These are phyloP conservation scores for Hyaloraphidium curvatum DNA, from an alignment of 192 early-diverging fungal genomes.

Conservation along the genomic window DNA sequence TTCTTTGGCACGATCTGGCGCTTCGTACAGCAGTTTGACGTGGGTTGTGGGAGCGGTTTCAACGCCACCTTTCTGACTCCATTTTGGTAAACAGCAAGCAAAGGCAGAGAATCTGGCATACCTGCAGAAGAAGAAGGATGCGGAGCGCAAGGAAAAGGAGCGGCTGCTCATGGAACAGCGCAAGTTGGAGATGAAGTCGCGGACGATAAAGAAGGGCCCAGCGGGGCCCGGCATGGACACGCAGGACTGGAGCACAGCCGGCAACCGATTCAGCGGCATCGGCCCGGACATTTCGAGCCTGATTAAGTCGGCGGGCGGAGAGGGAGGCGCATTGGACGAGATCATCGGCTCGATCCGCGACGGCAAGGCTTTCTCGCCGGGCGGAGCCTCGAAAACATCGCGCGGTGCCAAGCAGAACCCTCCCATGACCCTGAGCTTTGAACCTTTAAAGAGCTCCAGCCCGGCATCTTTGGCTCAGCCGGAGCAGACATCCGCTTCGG, in stretches of 20 bases:
- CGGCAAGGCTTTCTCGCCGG: background rate
- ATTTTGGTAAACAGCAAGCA: too few species aligned
- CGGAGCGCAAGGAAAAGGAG: background rate
- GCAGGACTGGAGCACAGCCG: background rate
- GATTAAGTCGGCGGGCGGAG: too few species aligned
- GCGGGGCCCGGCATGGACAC: background rate
- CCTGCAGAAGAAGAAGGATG: background rate
- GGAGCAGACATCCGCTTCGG: too few species aligned
- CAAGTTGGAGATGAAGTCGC: background rate
- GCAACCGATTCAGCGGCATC: too few species aligned
- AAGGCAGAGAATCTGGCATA: conserved; percentile 1
- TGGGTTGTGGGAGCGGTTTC: too few species aligned
- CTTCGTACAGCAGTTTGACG: conserved; percentile 1
- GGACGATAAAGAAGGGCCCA: background rate
- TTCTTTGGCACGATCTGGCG: background rate
- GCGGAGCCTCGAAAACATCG: too few species aligned
- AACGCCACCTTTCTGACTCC: too few species aligned
- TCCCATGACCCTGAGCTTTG: too few species aligned
- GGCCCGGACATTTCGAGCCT: too few species aligned
- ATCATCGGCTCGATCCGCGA: background rate
- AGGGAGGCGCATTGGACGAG: background rate
- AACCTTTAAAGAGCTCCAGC: too few species aligned
- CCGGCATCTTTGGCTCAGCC: too few species aligned
- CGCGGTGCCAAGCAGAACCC: too few species aligned
- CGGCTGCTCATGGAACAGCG: background rate